Conservation (phyloP, 768 basidiomycete species). For the Pulveroboletus sp. region DNA sequence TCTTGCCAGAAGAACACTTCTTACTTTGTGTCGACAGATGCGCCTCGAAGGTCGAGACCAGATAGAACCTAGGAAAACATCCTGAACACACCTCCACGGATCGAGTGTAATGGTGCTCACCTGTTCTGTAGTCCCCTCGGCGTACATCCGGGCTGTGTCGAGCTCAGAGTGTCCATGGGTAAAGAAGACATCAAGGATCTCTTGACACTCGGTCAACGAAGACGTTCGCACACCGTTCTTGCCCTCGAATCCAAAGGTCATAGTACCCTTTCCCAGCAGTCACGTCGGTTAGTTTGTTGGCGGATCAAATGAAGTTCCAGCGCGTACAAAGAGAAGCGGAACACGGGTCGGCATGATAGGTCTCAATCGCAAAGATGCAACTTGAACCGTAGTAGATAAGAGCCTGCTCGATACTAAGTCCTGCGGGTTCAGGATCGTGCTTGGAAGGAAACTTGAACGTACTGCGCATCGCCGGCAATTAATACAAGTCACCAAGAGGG, state of each 20-base stretch:
- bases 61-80: slow-evolving; percentile 34
- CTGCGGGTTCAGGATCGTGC: no score
- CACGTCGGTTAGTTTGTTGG: background rate
- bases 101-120: slow-evolving; percentile 20
- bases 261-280: slow-evolving; percentile 39
- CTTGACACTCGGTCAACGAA: slow-evolving; percentile 36
- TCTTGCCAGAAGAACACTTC: background rate
- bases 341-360: slow-evolving; percentile 26
- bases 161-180: slow-evolving; percentile 42
- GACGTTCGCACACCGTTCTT: slow-evolving; percentile 40
- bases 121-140: slow-evolving; percentile 54
- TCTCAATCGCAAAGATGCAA: no score
- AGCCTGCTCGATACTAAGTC: background rate
- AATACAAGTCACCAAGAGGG: no score
- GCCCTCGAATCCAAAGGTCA: slow-evolving; percentile 43
- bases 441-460: no score
- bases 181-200: slow-evolving; percentile 45
- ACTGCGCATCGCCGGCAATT: no score
- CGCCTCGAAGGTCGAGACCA: slow-evolving; percentile 39
- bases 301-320: background rate
- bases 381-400: background rate
- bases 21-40: slow-evolving; percentile 50
- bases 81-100: background rate
- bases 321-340: slow-evolving; percentile 26
- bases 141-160: slow-evolving; percentile 52